Base-by-base conservation (phyloP, 257 asterid species). In the Przewalskia tangutica region DNA sequence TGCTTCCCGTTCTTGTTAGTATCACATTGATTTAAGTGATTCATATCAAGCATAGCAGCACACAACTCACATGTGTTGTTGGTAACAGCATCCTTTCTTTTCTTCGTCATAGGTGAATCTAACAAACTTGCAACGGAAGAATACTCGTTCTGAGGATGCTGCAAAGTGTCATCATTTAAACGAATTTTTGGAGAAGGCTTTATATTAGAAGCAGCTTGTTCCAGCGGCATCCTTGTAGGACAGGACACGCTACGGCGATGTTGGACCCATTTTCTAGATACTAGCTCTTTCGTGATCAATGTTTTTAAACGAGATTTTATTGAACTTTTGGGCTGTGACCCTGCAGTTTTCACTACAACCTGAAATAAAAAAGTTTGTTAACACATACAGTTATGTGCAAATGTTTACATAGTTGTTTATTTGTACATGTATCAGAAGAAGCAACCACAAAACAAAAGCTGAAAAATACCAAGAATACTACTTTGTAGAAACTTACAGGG, bases 251-350 rank as follows among this genome's bases (percentile, higher is more conserved):
- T 91, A 50, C 97, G 87, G 34, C 80, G 84, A 84, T 91, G 97
- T 44, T 92, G 90, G 34, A 83, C 89, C 82, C 82, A 90, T 66
- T 85, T 88, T 65, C 77, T 86, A 2, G 86, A 81, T 82, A 89
- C 82, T 84, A 89, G 82, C 85, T 95, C 97, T 12, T 90, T 93
- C 0, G 89, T 73, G 8, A 94, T 86, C 85, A 92, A 76, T 18
- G 97, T 89, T 82, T 86, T 91, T 84, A 95, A 59, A 81, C 93
- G 86, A 4, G 98, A 90, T 83, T 83, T 94, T 88, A 91, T 90
- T 1, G 97, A 92, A 91, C 82, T 87, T 84, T 86, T 94, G 14
- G 90, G 73, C 70, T 85, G 71, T 5, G 86, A 46, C 20, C 81
- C 90, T 5, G 63, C 10, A 10, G 77, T 36, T 83, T 85, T 89